Conservation (phyloP, 2,329 filamentous ascomycete genomes). For the Fusarium aywerte region DNA sequence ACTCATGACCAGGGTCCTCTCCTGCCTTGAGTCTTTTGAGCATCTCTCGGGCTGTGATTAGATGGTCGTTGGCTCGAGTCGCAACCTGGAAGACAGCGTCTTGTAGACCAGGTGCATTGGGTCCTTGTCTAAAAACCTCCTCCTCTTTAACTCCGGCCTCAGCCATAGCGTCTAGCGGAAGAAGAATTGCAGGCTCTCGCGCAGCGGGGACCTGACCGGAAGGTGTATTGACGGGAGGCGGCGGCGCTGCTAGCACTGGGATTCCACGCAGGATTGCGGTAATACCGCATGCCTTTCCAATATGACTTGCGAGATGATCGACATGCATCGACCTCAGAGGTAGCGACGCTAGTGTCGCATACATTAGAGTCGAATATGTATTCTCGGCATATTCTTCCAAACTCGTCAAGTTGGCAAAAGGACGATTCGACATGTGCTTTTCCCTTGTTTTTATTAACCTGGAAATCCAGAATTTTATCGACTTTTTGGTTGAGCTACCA, state of each 20-base stretch:
- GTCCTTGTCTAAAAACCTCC: conserved; percentile 84
- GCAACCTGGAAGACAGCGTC: conserved; percentile 94
- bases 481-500: conserved; percentile 56
- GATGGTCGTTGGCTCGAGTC: conserved; percentile 92
- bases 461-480: conserved; percentile 77
- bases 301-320: conserved; percentile 93
- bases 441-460: conserved; percentile 85
- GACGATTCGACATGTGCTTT: conserved; percentile 83
- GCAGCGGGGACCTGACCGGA: conserved; percentile 53
- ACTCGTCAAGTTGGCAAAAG: conserved; percentile 76
- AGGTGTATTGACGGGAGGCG: conserved; percentile 60
- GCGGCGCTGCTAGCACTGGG: conserved; percentile 83
- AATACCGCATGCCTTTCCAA: conserved; percentile 94
- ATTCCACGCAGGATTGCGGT: conserved; percentile 86
- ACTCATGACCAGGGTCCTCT: conserved; percentile 81
- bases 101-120: conserved; percentile 80
- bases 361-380: conserved; percentile 92
- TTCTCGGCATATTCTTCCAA: conserved; percentile 93
- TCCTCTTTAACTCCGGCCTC: conserved; percentile 85
- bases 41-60: conserved; percentile 95
- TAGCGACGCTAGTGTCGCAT: conserved; percentile 83
- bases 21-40: conserved; percentile 80
- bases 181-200: conserved; percentile 69
- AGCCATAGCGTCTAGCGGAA: conserved; percentile 92
- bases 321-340: conserved; percentile 84